A percentile compares a stretch with the other conserved stretches of the same genome.
Conservation (phyloP, 495 filamentous ascomycete species). For the Halenospora varia region DNA sequence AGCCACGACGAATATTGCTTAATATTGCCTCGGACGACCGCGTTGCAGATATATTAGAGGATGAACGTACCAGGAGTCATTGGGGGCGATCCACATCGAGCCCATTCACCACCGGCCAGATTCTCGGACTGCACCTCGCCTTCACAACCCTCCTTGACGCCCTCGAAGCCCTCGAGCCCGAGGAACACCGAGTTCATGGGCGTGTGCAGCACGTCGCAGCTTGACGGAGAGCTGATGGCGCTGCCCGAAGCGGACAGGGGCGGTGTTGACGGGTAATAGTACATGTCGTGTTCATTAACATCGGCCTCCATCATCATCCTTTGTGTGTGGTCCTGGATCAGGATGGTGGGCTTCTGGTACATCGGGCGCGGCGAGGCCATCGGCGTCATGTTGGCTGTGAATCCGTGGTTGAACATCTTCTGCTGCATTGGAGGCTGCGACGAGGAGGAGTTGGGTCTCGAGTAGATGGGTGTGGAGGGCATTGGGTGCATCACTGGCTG, state of each 20-base stretch:
- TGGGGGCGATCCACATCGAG: conserved; percentile 72
- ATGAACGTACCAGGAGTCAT: conserved; percentile 85
- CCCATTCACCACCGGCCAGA: conserved; percentile 73
- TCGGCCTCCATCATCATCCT: conserved; percentile 79
- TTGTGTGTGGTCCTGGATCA: conserved; percentile 66
- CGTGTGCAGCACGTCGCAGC: conserved; percentile 71
- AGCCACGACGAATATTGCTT: no score
- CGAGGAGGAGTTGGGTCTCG: conserved; percentile 62
- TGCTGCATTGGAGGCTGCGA: conserved; percentile 54
- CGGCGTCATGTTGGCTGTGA: conserved; percentile 62
- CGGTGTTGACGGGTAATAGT: conserved; percentile 82
- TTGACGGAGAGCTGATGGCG: conserved; percentile 81
- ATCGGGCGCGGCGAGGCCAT: conserved; percentile 75
- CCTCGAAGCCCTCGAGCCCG: conserved; percentile 66
- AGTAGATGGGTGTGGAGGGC: conserved; percentile 69
- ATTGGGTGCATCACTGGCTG: conserved; percentile 39
- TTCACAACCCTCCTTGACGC: conserved; percentile 78
- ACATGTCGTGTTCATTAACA: conserved; percentile 57
- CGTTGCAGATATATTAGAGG: conserved; percentile 1
- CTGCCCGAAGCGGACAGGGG: conserved; percentile 83
- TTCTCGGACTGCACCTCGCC: conserved; percentile 70
- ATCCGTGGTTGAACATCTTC: conserved; percentile 54
- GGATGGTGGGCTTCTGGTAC: conserved; percentile 69
- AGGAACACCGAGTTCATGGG: conserved; percentile 80
- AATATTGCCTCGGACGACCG: no score